A percentile compares a stretch with the other conserved stretches of the same genome.
Evolutionary conservation across 2,329 filamentous ascomycete genomes (phyloP).

Genomic region (Alternaria tenuissima): DNA sequence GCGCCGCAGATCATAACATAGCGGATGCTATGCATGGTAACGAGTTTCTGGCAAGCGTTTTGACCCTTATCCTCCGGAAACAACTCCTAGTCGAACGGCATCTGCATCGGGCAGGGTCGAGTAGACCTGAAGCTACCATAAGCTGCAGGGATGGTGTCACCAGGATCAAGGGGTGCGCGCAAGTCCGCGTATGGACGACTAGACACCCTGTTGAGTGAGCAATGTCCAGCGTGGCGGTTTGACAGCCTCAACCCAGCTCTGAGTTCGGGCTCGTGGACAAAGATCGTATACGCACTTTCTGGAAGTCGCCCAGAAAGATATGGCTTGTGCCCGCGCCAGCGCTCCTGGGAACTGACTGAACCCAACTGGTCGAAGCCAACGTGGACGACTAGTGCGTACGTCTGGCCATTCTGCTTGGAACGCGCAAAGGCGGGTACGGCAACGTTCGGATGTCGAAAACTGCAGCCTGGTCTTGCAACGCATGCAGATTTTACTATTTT

Average conservation of each 20-base stretch:
- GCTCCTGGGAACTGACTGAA: not conserved
- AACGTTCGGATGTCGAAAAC: not conserved
- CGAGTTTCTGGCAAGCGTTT: not conserved
- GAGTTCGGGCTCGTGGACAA: not conserved
- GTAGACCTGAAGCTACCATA: not conserved
- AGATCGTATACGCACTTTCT: not conserved
- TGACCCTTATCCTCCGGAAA: not conserved
- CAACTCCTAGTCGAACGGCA: not conserved
- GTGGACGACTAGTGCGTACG: not conserved
- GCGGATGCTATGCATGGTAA: not conserved
- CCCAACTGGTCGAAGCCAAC: not conserved
- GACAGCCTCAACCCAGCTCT: not conserved
- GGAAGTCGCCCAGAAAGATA: not conserved
- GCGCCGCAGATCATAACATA: not conserved
- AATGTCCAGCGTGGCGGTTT: not conserved
- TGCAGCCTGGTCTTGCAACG: too few species aligned
- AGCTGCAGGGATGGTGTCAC: not conserved
- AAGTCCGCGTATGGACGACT: not conserved
- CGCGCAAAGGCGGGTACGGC: not conserved
- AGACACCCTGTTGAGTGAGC: not conserved
- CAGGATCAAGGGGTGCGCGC: not conserved
- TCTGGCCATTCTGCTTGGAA: not conserved
- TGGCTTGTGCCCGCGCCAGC: not conserved
- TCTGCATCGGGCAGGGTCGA: slow-evolving; percentile 1
- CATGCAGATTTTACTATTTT: not conserved